These are phyloP conservation scores for Colletotrichum zoysiae DNA, from an alignment of 2,329 filamentous ascomycete genomes.

Conservation along the genomic window DNA sequence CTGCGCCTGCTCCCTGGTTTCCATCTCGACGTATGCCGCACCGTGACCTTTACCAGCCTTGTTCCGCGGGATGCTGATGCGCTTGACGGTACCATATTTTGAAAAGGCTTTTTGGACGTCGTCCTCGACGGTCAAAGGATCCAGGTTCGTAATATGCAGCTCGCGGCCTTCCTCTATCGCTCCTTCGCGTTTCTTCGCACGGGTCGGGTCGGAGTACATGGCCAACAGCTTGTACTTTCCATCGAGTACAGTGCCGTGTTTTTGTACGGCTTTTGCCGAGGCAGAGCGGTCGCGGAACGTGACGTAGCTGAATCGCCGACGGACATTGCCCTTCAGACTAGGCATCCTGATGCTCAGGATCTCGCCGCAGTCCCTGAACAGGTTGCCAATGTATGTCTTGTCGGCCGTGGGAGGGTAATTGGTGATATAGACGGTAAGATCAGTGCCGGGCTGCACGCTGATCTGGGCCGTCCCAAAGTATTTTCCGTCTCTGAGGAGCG, in stretches of 20 bases:
- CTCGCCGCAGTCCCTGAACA: conserved; percentile 83
- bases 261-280: conserved; percentile 77
- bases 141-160: conserved; percentile 80
- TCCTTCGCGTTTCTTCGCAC: conserved; percentile 83
- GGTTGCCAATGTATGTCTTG: conserved; percentile 74
- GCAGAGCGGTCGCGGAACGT: conserved; percentile 81
- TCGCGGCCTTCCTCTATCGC: conserved; percentile 90
- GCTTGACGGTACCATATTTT: conserved; percentile 81
- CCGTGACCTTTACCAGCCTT: conserved; percentile 79
- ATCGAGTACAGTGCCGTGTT: conserved; percentile 79
- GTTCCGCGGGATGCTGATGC: conserved; percentile 77
- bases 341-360: conserved; percentile 90
- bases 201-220: conserved; percentile 86
- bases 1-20: conserved; percentile 76
- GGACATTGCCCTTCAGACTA: conserved; percentile 88
- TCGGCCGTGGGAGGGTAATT: conserved; percentile 88
- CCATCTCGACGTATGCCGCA: conserved; percentile 84
- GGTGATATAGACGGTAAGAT: conserved; percentile 87
- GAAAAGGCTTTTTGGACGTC: conserved; percentile 79
- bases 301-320: conserved; percentile 94
- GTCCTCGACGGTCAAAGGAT: conserved; percentile 71
- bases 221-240: conserved; percentile 77
- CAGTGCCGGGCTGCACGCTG: conserved; percentile 78
- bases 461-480: conserved; percentile 80
- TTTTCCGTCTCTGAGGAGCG: conserved; percentile 85